A percentile compares a stretch with the other conserved stretches of the same genome.
Evolutionary conservation across 1,284 basidiomycete species (phyloP).

Genomic region (Ganoderma meredithae): DNA sequence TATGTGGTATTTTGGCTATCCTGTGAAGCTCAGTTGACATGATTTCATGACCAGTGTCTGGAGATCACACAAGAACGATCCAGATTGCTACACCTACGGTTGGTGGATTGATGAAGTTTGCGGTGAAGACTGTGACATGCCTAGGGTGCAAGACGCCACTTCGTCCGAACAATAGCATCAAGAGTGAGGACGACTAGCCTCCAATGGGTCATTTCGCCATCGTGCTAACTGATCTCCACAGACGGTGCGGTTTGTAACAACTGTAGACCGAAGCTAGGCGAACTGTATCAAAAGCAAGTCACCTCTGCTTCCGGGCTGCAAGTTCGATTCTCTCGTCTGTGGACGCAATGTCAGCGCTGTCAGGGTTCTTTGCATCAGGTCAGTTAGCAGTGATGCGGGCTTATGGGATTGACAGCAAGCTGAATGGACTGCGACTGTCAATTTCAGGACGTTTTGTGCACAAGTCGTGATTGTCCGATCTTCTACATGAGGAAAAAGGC

Average conservation of each 20-base stretch:
- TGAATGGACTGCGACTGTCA: conserved; percentile 41
- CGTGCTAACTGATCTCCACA: conserved; percentile 40
- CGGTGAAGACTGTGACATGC: conserved; percentile 92
- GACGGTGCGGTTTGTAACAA: conserved; percentile 94
- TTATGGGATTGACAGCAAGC: not conserved
- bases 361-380: conserved; percentile 96
- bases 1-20: conserved; percentile 50
- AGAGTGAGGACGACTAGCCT: conserved; percentile 62
- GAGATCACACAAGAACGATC: conserved; percentile 93
- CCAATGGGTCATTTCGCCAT: conserved; percentile 13
- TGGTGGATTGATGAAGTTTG: conserved; percentile 97
- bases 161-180: conserved; percentile 70
- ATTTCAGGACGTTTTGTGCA: conserved; percentile 90
- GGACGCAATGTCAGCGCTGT: conserved; percentile 97
- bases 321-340: conserved; percentile 90
- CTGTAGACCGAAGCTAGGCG: conserved; percentile 83
- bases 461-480: conserved; percentile 97
- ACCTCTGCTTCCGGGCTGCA: conserved; percentile 79
- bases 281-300: conserved; percentile 91
- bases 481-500: conserved; percentile 98
- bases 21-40: conserved; percentile 3
- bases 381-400: conserved; percentile 27
- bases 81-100: conserved; percentile 94
- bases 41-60: conserved; percentile 69
- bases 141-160: conserved; percentile 93